phyloP scores from a whole-genome alignment of 2,329 filamentous ascomycete genomes.

The Dendrostoma leiphaemia region DNA sequence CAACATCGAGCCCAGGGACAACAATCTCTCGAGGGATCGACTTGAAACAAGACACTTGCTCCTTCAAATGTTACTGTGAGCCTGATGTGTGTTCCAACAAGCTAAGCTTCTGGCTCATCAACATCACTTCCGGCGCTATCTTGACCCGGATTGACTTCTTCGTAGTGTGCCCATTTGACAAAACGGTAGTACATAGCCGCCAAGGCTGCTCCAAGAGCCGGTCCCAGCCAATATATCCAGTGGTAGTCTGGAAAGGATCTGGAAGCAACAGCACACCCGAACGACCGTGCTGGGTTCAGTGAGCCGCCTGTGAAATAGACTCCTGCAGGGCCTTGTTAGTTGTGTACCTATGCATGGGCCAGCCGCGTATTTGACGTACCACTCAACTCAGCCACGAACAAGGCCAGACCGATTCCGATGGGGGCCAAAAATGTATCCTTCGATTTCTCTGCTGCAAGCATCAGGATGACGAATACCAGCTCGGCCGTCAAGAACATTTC shows the following conservation, averaged over 20 bases:
- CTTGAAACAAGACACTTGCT: too few species aligned
- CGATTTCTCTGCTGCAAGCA: constrained; percentile 67
- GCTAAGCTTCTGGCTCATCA: background rate
- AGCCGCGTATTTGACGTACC: constrained; percentile 27
- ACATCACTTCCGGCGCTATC: constrained; percentile 23
- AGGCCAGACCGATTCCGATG: constrained; percentile 62
- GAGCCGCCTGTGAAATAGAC: constrained; percentile 38
- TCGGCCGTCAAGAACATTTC: constrained; percentile 61
- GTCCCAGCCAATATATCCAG: constrained; percentile 48
- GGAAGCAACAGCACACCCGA: constrained; percentile 40
- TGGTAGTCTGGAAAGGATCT: constrained; percentile 35
- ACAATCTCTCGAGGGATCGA: too few species aligned
- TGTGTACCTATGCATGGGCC: background rate
- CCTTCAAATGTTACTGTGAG: too few species aligned
- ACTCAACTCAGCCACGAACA: constrained; percentile 52
- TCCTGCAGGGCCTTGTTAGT: constrained; percentile 18
- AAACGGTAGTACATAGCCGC: constrained; percentile 41
- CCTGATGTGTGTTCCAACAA: background rate
- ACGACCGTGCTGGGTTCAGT: constrained; percentile 42
- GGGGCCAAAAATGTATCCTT: constrained; percentile 65
- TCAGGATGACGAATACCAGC: constrained; percentile 59
- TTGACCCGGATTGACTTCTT: constrained; percentile 37
- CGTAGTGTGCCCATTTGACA: constrained; percentile 42
- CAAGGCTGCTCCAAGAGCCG: constrained; percentile 38
- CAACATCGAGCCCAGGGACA: too few species aligned